phyloP scores from a whole-genome alignment of 352 stramenopile species.

The Phytophthora pini region DNA sequence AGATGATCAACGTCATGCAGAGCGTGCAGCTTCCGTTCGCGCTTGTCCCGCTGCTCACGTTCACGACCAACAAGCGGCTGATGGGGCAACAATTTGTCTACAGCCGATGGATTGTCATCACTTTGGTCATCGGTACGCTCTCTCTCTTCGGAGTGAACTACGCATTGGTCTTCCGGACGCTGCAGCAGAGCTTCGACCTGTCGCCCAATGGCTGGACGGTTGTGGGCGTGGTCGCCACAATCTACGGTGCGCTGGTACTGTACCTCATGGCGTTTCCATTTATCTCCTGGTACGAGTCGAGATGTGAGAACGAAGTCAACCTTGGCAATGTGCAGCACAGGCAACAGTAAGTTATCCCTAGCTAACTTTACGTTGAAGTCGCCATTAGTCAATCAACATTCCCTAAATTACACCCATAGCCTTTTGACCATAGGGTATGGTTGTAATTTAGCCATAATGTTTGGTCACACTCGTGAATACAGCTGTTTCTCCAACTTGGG shows the following conservation, averaged over 20 bases:
- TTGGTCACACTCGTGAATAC: too few relatives aligned
- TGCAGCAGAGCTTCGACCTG: slow-evolving; percentile 39
- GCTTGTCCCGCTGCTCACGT: slow-evolving; percentile 83
- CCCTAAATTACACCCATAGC: not conserved
- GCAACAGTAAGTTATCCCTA: too few relatives aligned
- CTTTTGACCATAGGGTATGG: too few relatives aligned
- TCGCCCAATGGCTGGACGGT: slow-evolving; percentile 26
- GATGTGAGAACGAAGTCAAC: not conserved
- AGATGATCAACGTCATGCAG: slow-evolving; percentile 90
- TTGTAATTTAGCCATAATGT: too few relatives aligned
- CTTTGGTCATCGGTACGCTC: slow-evolving; percentile 41
- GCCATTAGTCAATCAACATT: slow-evolving; percentile 10
- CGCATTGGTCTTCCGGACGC: slow-evolving; percentile 60
- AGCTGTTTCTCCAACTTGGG: slow-evolving; percentile 1
- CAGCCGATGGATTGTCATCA: slow-evolving; percentile 38
- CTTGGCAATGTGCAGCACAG: not conserved
- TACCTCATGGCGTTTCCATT: slow-evolving; percentile 31
- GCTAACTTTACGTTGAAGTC: slow-evolving; percentile 5
- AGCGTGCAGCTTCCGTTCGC: slow-evolving; percentile 90
- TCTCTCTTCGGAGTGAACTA: slow-evolving; percentile 72
- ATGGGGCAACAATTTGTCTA: slow-evolving; percentile 62
- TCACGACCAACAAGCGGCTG: slow-evolving; percentile 60
- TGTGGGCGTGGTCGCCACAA: slow-evolving; percentile 11
- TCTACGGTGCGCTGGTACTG: slow-evolving; percentile 27
- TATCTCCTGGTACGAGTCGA: slow-evolving; percentile 22